These are phyloP conservation scores for Xylariaceae sp. DNA, from an alignment of 2,329 filamentous ascomycete genomes.

Conservation along the genomic window DNA sequence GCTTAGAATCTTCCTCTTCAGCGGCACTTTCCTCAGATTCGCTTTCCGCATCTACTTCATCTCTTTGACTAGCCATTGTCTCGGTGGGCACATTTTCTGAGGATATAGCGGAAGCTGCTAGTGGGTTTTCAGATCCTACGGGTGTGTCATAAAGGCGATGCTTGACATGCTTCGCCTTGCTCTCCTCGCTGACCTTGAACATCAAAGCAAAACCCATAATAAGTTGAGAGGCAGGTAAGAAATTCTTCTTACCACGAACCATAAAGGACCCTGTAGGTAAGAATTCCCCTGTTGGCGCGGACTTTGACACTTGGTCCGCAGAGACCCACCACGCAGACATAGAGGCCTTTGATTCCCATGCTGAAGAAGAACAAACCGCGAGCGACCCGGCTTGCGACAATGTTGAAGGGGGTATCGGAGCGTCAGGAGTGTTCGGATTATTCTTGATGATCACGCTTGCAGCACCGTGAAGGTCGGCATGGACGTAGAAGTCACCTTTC, in stretches of 20 bases:
- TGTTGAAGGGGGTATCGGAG: conserved; percentile 89
- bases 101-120: conserved; percentile 16
- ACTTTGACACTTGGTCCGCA: conserved; percentile 89
- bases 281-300: conserved; percentile 78
- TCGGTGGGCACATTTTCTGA: conserved; percentile 5
- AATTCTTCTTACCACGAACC: conserved; percentile 87
- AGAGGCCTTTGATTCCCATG: conserved; percentile 95
- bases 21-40: conserved; percentile 36
- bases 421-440: conserved; percentile 74
- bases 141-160: conserved; percentile 58
- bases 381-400: conserved; percentile 87
- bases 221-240: conserved; percentile 83
- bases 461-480: conserved; percentile 86
- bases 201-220: conserved; percentile 86
- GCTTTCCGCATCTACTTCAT: conserved; percentile 39
- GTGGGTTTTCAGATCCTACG: conserved; percentile 16
- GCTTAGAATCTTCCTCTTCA: conserved; percentile 35
- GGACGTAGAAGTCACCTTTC: conserved; percentile 90
- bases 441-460: conserved; percentile 91
- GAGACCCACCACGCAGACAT: conserved; percentile 98
- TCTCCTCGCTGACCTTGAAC: conserved; percentile 89
- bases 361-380: conserved; percentile 82
- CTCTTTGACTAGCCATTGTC: conserved; percentile 22
- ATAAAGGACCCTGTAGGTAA: conserved; percentile 79
- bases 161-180: conserved; percentile 79